phyloP scores from a whole-genome alignment of 495 filamentous ascomycete species.

The Penicillium simplicissimum region DNA sequence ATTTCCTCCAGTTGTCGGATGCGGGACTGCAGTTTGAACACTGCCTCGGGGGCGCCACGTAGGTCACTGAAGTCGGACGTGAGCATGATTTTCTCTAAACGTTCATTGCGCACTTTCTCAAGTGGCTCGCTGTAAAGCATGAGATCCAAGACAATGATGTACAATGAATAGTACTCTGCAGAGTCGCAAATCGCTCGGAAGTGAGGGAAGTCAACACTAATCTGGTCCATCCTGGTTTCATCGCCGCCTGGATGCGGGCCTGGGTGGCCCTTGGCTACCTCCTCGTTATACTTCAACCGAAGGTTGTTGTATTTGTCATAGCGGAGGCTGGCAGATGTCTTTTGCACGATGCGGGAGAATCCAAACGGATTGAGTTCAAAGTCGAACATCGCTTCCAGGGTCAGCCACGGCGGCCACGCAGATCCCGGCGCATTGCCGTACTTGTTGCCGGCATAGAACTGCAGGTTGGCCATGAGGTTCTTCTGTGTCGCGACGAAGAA shows the following conservation, averaged over 20 bases:
- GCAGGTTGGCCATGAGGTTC: slow-evolving; percentile 78
- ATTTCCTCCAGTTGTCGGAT: slow-evolving; percentile 96
- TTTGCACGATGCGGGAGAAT: slow-evolving; percentile 91
- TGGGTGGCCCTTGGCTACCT: slow-evolving; percentile 66
- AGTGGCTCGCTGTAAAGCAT: slow-evolving; percentile 92
- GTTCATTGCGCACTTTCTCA: slow-evolving; percentile 91
- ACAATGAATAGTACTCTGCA: slow-evolving; percentile 93
- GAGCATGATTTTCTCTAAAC: slow-evolving; percentile 96
- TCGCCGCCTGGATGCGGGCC: slow-evolving; percentile 41
- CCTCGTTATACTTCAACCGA: slow-evolving; percentile 95
- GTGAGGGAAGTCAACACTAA: slow-evolving; percentile 95
- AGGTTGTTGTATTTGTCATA: slow-evolving; percentile 99
- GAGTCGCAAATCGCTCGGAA: slow-evolving; percentile 93
- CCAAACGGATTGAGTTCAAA: slow-evolving; percentile 90
- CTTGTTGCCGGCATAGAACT: slow-evolving; percentile 89
- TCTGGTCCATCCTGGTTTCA: slow-evolving; percentile 86
- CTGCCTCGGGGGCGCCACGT: slow-evolving; percentile 90
- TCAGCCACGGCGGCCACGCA: slow-evolving; percentile 96
- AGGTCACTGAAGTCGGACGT: slow-evolving; percentile 99
- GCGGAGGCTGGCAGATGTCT: slow-evolving; percentile 87
- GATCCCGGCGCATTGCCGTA: slow-evolving; percentile 85
- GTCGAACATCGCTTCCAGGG: slow-evolving; percentile 97
- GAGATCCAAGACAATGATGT: slow-evolving; percentile 93
- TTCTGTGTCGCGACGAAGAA: slow-evolving; percentile 96
- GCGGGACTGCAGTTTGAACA: slow-evolving; percentile 83